These are phyloP conservation scores for Pouteria campechiana DNA, from an alignment of 179 eudicot genomes.

Conservation along the genomic window DNA sequence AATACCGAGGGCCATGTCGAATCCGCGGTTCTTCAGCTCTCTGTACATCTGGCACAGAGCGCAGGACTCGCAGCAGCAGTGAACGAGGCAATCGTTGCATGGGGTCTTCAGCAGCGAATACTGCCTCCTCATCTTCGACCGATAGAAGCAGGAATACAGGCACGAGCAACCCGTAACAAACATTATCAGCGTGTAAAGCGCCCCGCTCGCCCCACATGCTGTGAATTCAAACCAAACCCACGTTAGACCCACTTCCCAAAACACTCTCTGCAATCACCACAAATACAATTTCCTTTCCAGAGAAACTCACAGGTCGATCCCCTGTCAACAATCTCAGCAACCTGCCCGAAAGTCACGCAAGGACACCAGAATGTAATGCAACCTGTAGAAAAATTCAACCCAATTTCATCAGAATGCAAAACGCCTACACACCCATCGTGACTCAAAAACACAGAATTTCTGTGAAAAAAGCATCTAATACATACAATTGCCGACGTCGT, in stretches of 20 bases:
- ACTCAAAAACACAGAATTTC: too few species aligned
- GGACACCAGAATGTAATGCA: conserved; percentile 57
- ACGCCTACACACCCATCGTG: too few species aligned
- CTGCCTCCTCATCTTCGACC: conserved; percentile 29
- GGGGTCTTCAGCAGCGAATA: conserved; percentile 17
- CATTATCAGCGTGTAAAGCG: conserved; percentile 11
- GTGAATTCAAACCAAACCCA: too few species aligned
- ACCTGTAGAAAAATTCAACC: conserved; percentile 29
- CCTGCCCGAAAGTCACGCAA: conserved; percentile 42
- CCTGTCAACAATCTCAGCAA: conserved; percentile 44
- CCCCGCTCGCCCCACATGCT: conserved; percentile 42
- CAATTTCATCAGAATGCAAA: too few species aligned
- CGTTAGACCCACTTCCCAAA: too few species aligned
- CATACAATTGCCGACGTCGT: conserved; percentile 34
- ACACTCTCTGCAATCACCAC: too few species aligned
- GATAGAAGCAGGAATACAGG: conserved; percentile 30
- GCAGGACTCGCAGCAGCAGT: conserved; percentile 25
- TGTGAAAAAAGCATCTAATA: neutral
- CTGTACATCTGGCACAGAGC: conserved; percentile 41
- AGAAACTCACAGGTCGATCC: conserved; percentile 42
- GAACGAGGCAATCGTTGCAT: conserved; percentile 23
- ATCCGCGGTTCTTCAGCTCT: conserved; percentile 24
- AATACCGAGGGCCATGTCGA: conserved; percentile 7
- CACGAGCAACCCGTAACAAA: conserved; percentile 20
- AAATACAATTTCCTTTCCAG: neutral